Conservation (phyloP, 169 alveolate species). For the Toxoplasma gondii region DNA sequence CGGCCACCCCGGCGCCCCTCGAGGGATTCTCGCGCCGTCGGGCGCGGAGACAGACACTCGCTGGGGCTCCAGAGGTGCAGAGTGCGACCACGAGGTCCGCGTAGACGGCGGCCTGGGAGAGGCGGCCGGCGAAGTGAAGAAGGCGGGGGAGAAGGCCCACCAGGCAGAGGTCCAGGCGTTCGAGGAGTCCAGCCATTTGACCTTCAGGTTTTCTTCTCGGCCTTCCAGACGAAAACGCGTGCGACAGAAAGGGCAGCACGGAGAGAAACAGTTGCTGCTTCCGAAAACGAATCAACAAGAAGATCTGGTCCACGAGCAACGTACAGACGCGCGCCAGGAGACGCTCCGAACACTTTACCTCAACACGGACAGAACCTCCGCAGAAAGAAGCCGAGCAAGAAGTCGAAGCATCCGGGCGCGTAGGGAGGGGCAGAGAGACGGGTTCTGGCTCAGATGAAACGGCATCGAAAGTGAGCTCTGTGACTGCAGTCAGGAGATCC, state of each 20-base stretch:
- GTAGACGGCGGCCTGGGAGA: not conserved
- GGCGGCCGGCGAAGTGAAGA: not conserved
- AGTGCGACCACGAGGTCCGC: conserved; percentile 19
- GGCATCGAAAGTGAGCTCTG: not conserved
- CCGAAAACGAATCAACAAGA: not conserved
- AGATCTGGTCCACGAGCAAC: not conserved
- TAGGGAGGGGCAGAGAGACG: not conserved
- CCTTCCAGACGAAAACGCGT: not conserved
- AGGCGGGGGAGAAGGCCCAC: conserved; percentile 20
- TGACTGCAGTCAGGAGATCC: not conserved
- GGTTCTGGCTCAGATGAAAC: not conserved
- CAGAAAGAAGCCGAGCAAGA: not conserved
- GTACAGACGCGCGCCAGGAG: not conserved
- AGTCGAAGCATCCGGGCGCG: not conserved
- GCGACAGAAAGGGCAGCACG: not conserved
- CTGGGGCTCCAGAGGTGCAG: not conserved
- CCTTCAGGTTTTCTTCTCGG: not conserved
- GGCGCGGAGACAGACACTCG: not conserved
- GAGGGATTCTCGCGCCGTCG: not conserved
- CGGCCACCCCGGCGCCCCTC: not conserved
- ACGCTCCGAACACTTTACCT: not conserved
- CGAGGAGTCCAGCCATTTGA: not conserved
- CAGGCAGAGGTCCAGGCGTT: not conserved
- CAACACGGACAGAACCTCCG: not conserved
- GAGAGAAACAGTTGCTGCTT: conserved; percentile 16